These are phyloP conservation scores for Parachaetomium inaequale DNA, from an alignment of 495 filamentous ascomycete genomes.

Conservation along the genomic window DNA sequence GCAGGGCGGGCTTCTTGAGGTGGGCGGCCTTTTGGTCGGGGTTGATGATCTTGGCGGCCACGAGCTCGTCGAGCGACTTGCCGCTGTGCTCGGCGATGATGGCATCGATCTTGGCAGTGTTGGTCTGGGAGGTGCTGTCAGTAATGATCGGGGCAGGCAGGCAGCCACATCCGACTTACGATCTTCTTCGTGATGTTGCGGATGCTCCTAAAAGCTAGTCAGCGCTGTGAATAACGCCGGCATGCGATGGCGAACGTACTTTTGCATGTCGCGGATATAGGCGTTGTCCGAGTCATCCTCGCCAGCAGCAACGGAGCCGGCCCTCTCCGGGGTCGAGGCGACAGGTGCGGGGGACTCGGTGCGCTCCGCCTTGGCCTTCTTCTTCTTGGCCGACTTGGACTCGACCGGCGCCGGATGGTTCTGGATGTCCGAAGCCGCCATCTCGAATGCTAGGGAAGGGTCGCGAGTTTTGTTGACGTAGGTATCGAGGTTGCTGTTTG, in stretches of 20 bases:
- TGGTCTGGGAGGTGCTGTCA: slow-evolving; percentile 52
- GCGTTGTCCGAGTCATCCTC: slow-evolving; percentile 60
- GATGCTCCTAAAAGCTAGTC: slow-evolving; percentile 58
- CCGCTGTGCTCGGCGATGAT: slow-evolving; percentile 73
- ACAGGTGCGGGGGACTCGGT: slow-evolving; percentile 47
- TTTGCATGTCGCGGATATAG: slow-evolving; percentile 81
- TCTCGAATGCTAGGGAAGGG: slow-evolving; percentile 28
- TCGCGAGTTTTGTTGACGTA: slow-evolving; percentile 7
- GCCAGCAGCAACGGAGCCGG: slow-evolving; percentile 35
- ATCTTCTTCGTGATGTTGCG: slow-evolving; percentile 87
- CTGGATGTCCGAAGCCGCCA: slow-evolving; percentile 50
- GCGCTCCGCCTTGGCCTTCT: slow-evolving; percentile 60
- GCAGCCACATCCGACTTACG: slow-evolving; percentile 48
- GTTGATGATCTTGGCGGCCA: slow-evolving; percentile 81
- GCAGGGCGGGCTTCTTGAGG: slow-evolving; percentile 83
- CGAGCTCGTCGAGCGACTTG: slow-evolving; percentile 79
- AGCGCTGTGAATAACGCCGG: background rate
- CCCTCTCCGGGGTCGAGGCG: slow-evolving; percentile 39
- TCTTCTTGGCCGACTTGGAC: slow-evolving; percentile 66
- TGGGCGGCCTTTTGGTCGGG: slow-evolving; percentile 84
- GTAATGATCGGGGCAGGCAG: background rate
- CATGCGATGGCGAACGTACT: slow-evolving; percentile 51
- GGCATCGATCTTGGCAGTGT: slow-evolving; percentile 71
- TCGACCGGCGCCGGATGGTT: slow-evolving; percentile 48
- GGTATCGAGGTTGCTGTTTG: background rate